Conservation (phyloP, 495 filamentous ascomycete genomes). For the Daldinia loculata region DNA sequence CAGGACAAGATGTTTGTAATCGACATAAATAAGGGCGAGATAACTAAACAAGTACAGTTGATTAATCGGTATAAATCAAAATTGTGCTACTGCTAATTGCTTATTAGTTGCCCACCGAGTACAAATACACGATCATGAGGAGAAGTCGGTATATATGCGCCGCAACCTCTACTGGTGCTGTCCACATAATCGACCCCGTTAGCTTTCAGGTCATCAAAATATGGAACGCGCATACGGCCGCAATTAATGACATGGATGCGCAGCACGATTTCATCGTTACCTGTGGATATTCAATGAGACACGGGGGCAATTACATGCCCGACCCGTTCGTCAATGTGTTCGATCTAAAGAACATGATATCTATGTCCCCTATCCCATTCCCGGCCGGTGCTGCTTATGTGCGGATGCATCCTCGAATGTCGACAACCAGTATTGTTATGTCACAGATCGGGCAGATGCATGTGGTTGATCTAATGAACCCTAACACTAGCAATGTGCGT, state of each 20-base stretch:
- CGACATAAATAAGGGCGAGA: constrained; percentile 83
- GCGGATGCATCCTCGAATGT: constrained; percentile 92
- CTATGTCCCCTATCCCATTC: constrained; percentile 89
- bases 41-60: constrained; percentile 70
- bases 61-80: neutral
- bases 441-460: constrained; percentile 92
- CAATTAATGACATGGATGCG: constrained; percentile 94
- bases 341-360: constrained; percentile 84
- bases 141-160: constrained; percentile 89
- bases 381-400: constrained; percentile 91
- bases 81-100: constrained; percentile 24
- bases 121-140: constrained; percentile 90
- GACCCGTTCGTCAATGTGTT: constrained; percentile 94
- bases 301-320: constrained; percentile 66
- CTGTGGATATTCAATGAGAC: constrained; percentile 87
- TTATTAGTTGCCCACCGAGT: constrained; percentile 69
- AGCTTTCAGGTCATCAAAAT: constrained; percentile 79
- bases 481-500: constrained; percentile 86
- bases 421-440: constrained; percentile 89
- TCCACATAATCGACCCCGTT: constrained; percentile 83
- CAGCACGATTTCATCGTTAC: constrained; percentile 90
- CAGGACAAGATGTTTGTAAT: constrained; percentile 89
- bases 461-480: constrained; percentile 93
- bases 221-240: constrained; percentile 86
- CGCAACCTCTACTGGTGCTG: constrained; percentile 81